Conservation (phyloP, 371 early-diverging fungal genomes). For the Coemansia sp. region DNA sequence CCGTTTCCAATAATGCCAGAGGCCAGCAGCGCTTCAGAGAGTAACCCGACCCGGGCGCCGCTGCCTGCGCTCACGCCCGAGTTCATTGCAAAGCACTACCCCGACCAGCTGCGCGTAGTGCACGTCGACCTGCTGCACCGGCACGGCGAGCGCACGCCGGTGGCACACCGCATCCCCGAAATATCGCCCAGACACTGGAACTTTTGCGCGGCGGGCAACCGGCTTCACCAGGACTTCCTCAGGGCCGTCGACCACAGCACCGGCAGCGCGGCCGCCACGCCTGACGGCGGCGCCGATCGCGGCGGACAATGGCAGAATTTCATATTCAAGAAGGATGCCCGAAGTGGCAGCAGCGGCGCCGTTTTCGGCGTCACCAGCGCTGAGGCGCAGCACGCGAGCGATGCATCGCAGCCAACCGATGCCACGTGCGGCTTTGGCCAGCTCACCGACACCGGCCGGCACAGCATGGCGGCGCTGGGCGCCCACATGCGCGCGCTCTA, state of each 20-base stretch:
- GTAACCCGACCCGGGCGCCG: conserved; percentile 21
- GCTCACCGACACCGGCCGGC: conserved; percentile 73
- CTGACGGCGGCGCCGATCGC: conserved; percentile 4
- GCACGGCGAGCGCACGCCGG: conserved; percentile 65
- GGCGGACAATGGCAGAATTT: conserved; percentile 37
- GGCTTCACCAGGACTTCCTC: conserved; percentile 56
- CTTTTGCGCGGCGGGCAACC: conserved; percentile 55
- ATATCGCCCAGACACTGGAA: conserved; percentile 58
- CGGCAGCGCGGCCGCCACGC: background rate
- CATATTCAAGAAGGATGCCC: conserved; percentile 46
- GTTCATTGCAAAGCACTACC: conserved; percentile 41
- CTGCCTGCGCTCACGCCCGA: conserved; percentile 40
- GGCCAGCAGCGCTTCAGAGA: background rate
- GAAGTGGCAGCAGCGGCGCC: conserved; percentile 15
- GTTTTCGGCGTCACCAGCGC: conserved; percentile 16
- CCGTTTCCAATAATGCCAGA: background rate
- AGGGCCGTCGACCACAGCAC: conserved; percentile 27
- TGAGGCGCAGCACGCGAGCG: conserved; percentile 8
- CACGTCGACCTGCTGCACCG: conserved; percentile 60
- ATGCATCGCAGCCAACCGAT: conserved; percentile 12
- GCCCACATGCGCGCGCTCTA: conserved; percentile 64
- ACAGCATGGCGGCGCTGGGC: conserved; percentile 61
- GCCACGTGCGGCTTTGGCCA: conserved; percentile 68
- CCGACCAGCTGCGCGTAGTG: conserved; percentile 17
- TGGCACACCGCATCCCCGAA: conserved; percentile 50